A percentile compares a stretch with the other conserved stretches of the same genome.
phyloP scores from a whole-genome alignment of 345 rosid genomes.

The Syzygium jambos region DNA sequence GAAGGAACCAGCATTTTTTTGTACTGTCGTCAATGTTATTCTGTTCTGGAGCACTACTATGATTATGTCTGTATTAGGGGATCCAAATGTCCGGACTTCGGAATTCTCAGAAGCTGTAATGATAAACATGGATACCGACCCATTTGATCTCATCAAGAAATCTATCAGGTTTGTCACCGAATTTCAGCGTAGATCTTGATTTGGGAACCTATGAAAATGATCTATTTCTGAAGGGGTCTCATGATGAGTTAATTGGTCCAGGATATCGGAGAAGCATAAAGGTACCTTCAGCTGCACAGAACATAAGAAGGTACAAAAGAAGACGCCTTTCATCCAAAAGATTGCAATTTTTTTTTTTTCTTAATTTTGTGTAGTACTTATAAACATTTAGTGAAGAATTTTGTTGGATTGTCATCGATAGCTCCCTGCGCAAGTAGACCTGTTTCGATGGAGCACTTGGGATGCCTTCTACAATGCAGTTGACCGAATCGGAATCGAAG shows the following conservation, averaged over 20 bases:
- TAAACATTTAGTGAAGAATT: neutral
- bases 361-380: neutral
- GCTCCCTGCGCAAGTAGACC: slow-evolving; percentile 53
- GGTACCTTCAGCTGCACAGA: slow-evolving; percentile 48
- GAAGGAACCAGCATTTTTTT: neutral
- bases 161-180: slow-evolving; percentile 30
- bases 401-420: neutral
- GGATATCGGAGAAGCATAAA: slow-evolving; percentile 47
- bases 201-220: neutral
- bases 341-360: neutral
- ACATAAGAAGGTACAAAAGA: slow-evolving; percentile 32
- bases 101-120: slow-evolving; percentile 35
- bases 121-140: slow-evolving; percentile 46
- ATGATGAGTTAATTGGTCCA: slow-evolving; percentile 1
- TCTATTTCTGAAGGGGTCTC: neutral
- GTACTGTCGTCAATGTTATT: neutral
- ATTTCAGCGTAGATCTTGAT: neutral
- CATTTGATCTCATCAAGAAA: slow-evolving; percentile 44
- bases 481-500: slow-evolving; percentile 35
- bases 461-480: slow-evolving; percentile 58
- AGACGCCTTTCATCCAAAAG: neutral
- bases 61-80: slow-evolving; percentile 24
- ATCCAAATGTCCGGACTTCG: slow-evolving; percentile 27
- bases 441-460: slow-evolving; percentile 80
- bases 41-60: neutral